phyloP scores from a whole-genome alignment of 257 asterid genomes.

The Solanum appendiculatum region DNA sequence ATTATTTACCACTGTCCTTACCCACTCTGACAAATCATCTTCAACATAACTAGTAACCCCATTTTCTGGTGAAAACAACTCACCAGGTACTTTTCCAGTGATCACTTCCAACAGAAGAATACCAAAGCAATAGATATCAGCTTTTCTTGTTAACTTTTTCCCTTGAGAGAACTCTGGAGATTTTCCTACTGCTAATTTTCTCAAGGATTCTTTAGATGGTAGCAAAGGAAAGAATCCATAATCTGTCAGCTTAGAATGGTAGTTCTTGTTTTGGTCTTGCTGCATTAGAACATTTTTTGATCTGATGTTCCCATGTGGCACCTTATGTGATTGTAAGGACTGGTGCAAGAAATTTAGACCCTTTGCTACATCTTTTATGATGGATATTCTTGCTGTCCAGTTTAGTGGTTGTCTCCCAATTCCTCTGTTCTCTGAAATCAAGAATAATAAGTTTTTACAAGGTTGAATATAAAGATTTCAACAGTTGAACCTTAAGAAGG shows the following conservation, averaged over 20 bases:
- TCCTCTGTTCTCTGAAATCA: constrained; percentile 40
- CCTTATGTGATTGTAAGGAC: constrained; percentile 23
- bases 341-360: constrained; percentile 42
- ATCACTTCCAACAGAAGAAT: constrained; percentile 47
- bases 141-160: constrained; percentile 36
- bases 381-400: constrained; percentile 45
- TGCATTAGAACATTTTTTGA: constrained; percentile 45
- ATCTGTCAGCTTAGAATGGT: constrained; percentile 46
- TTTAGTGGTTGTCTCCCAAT: constrained; percentile 28
- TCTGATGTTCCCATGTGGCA: constrained; percentile 61
- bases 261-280: not conserved
- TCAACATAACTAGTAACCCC: not conserved
- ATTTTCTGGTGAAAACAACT: not conserved
- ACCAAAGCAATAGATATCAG: constrained; percentile 69
- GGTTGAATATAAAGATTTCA: not conserved
- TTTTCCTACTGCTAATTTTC: constrained; percentile 29
- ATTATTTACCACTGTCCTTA: constrained; percentile 26
- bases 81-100: constrained; percentile 38
- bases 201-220: constrained; percentile 10
- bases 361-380: constrained; percentile 47
- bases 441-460: not conserved
- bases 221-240: constrained; percentile 45
- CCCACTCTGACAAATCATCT: constrained; percentile 56
- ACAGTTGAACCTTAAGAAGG: too few relatives aligned
- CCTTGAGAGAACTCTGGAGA: constrained; percentile 40